Base-by-base conservation (phyloP, 768 basidiomycete genomes). In the Cystobasidium tubakii region DNA sequence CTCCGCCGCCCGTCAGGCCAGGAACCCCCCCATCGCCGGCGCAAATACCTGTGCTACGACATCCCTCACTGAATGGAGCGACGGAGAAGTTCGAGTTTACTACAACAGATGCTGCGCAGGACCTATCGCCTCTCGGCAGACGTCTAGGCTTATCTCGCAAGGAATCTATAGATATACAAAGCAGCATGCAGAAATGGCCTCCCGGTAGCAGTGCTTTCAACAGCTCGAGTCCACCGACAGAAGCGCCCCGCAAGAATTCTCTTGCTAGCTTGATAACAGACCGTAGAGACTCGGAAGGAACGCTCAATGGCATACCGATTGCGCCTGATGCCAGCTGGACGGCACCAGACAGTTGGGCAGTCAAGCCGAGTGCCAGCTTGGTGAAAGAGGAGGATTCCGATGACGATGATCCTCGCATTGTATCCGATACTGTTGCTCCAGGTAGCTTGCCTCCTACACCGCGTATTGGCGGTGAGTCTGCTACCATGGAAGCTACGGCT, bases 261-360 rank as follows among this genome's bases (percentile, higher is more conserved):
- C 53, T 55, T 34, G 43, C 31, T 10, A 60, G 69, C 21, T 23
- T 60, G 23, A 39, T 36, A 50, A 29, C 69, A 19, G 54, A 60
- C 34, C 53, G 69, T 21, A 9, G 54, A n/a, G 69, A 53, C 31
- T 71, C 54, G 4, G 69, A 71, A 29, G 69, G 69, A 9, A 71
- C 69, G 23, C 6, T 46, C 25, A 62, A 46, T 27, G 54, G 33
- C 9, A 36, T 44, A 36, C 69, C 54, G 15, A 15, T 27, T 3
- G 36, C 13, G 25, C 69, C 69, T 10, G 66, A 65, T 36, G 62
- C 73, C 13, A 57, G 74, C 12, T 79, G 79, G 79, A 77, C 75
- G 0, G 83, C 83, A 9, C 83, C 83, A 1, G 83, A 84, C 75
- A 82, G 82, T 27, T 84, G 83, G 83, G 83, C 83, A n/a, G 83